phyloP scores from a whole-genome alignment of 2,329 filamentous ascomycete species.

The Alternaria triticimaculans region DNA sequence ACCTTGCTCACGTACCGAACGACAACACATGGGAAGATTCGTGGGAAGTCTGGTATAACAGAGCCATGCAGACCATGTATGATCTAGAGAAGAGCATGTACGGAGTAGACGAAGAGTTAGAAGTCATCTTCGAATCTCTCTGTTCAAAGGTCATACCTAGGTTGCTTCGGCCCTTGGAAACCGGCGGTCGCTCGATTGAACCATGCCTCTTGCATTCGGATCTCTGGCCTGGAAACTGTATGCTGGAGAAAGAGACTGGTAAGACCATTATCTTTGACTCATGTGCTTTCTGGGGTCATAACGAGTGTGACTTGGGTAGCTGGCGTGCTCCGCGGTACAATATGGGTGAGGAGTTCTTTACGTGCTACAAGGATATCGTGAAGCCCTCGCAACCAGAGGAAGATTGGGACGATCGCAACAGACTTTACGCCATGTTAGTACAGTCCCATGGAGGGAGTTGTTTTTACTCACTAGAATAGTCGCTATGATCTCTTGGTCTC shows the following conservation, averaged over 20 bases:
- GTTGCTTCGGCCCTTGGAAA: not conserved
- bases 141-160: not conserved
- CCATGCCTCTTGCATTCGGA: not conserved
- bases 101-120: not conserved
- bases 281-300: not conserved
- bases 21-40: not conserved
- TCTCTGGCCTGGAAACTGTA: not conserved
- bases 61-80: not conserved
- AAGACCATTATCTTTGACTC: not conserved
- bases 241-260: not conserved
- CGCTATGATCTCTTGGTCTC: not conserved
- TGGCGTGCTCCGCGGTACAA: not conserved
- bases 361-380: not conserved
- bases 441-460: not conserved
- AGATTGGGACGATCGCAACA: not conserved
- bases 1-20: not conserved
- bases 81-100: not conserved
- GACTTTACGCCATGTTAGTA: not conserved
- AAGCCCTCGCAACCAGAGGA: not conserved
- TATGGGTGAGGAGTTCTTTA: not conserved
- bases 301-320: not conserved
- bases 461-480: not conserved
- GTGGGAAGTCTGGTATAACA: not conserved
- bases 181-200: not conserved
- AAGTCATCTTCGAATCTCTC: not conserved